Conservation (phyloP, 176 grass and related monocot species). For the Carex parvula region DNA sequence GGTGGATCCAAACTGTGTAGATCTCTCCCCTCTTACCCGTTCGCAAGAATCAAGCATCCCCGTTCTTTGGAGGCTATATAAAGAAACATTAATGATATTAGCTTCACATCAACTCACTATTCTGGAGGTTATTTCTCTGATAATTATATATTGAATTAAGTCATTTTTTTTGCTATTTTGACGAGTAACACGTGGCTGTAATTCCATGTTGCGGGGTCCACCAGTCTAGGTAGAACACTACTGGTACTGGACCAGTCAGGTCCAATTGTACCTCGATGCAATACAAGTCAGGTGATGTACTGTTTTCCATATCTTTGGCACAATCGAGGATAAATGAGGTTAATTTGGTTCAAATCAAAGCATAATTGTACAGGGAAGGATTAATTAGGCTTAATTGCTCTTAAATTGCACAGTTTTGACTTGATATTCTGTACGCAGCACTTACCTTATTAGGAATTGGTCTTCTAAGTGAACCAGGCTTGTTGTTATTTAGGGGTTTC, state of each 20-base stretch:
- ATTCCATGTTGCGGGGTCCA: background rate
- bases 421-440: background rate
- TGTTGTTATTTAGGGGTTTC: slow-evolving; percentile 48
- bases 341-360: background rate
- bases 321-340: background rate
- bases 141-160: background rate
- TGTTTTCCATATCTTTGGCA: background rate
- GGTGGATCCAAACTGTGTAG: slow-evolving; percentile 30
- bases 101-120: background rate
- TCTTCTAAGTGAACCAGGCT: slow-evolving; percentile 40
- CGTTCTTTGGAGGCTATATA: slow-evolving; percentile 16
- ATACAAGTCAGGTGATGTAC: background rate
- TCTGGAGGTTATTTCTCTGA: background rate
- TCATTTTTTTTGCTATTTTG: background rate
- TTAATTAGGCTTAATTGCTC: background rate
- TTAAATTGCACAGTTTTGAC: background rate
- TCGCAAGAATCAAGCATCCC: slow-evolving; percentile 15
- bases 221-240: background rate
- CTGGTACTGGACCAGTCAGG: background rate
- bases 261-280: background rate
- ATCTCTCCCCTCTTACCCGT: slow-evolving; percentile 11
- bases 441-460: slow-evolving; percentile 61
- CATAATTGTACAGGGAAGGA: background rate
- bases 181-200: background rate
- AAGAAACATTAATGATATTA: slow-evolving; percentile 7